These are phyloP conservation scores for Phytophthora constricta DNA, from an alignment of 352 stramenopile species.

Conservation along the genomic window DNA sequence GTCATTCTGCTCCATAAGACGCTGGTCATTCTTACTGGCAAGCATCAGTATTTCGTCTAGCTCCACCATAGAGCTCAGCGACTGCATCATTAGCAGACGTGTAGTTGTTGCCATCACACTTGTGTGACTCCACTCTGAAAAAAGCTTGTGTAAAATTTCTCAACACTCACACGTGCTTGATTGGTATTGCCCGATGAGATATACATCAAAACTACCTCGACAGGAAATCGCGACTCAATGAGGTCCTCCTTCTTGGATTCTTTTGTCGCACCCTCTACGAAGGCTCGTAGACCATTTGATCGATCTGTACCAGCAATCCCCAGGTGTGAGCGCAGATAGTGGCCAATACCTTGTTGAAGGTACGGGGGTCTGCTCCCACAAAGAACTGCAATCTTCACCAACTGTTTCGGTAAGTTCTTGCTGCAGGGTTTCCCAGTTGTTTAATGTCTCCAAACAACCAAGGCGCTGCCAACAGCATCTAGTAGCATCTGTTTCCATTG, in stretches of 20 bases:
- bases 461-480: conserved; percentile 73
- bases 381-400: conserved; percentile 30
- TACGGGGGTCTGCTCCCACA: conserved; percentile 76
- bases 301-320: conserved; percentile 32
- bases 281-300: conserved; percentile 20
- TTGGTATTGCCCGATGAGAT: conserved; percentile 53
- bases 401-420: conserved; percentile 43
- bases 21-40: conserved; percentile 15
- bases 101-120: conserved; percentile 50
- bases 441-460: conserved; percentile 68
- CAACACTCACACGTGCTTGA: conserved; percentile 58
- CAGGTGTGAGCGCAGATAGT: conserved; percentile 58
- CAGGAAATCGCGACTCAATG: conserved; percentile 51
- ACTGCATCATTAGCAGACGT: conserved; percentile 68
- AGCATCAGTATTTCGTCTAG: conserved; percentile 59
- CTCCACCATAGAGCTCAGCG: conserved; percentile 67
- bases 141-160: conserved; percentile 64
- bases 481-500: conserved; percentile 48
- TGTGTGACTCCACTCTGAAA: conserved; percentile 65
- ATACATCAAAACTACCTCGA: conserved; percentile 57
- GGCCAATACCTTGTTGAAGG: conserved; percentile 64
- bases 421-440: conserved; percentile 71
- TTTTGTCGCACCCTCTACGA: conserved; percentile 32
- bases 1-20: background rate
- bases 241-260: conserved; percentile 46